Evolutionary conservation across 2,329 filamentous ascomycete species (phyloP).

Genomic region (Pseudogymnoascus sp.): DNA sequence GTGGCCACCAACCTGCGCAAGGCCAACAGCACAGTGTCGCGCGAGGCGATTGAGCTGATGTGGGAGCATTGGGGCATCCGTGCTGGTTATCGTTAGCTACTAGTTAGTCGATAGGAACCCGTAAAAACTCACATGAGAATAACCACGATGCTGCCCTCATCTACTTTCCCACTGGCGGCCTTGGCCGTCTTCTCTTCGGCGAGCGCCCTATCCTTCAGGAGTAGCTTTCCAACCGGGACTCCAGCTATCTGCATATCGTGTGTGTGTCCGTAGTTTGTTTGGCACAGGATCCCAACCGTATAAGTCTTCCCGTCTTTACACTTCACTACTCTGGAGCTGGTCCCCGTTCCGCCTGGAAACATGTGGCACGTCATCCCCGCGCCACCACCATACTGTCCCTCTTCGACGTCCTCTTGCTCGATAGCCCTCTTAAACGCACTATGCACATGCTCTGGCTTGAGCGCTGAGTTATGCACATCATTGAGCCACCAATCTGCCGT

Average conservation of each 20-base stretch:
- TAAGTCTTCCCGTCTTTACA: constrained; percentile 40
- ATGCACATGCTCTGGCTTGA: constrained; percentile 46
- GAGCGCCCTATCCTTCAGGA: constrained; percentile 39
- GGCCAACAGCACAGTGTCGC: constrained; percentile 52
- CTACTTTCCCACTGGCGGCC: constrained; percentile 37
- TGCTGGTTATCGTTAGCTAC: constrained; percentile 25
- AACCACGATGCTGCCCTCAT: constrained; percentile 55
- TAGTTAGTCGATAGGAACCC: not conserved
- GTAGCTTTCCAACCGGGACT: constrained; percentile 51
- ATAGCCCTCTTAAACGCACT: constrained; percentile 44
- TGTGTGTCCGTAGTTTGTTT: constrained; percentile 56
- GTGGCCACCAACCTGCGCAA: constrained; percentile 52
- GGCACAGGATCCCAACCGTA: constrained; percentile 53
- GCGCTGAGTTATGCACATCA: constrained; percentile 46
- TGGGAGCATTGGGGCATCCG: constrained; percentile 52
- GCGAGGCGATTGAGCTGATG: constrained; percentile 50
- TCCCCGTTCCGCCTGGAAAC: constrained; percentile 61
- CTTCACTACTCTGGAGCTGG: constrained; percentile 47
- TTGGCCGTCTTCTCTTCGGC: constrained; percentile 26
- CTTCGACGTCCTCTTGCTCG: constrained; percentile 41
- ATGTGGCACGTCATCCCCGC: constrained; percentile 59
- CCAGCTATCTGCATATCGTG: constrained; percentile 50
- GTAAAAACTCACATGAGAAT: constrained; percentile 37
- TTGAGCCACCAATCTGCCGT: constrained; percentile 57
- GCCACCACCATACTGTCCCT: constrained; percentile 59